Evolutionary conservation across 257 asterid species (phyloP).

Genomic region (Cruciata laevipes): DNA sequence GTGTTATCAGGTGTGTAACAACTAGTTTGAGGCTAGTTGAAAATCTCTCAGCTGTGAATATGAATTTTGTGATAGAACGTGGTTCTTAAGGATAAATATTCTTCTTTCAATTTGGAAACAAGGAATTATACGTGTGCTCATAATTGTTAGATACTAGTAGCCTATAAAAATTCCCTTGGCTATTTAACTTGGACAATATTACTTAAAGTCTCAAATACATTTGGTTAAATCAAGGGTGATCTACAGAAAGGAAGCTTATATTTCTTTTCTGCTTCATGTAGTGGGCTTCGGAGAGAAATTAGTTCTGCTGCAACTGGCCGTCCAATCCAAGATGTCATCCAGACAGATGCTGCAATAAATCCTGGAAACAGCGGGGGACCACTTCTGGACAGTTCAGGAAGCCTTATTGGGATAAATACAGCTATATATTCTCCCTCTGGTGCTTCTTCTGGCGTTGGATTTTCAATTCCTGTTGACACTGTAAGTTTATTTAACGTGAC

Average conservation of each 20-base stretch:
- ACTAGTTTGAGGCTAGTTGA: neutral
- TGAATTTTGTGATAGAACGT: neutral
- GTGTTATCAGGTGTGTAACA: constrained; percentile 79
- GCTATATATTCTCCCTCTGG: constrained; percentile 99
- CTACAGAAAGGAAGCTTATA: neutral
- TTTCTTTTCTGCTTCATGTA: constrained; percentile 15
- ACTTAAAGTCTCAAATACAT: neutral
- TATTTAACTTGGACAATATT: too few relatives aligned
- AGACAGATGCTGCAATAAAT: constrained; percentile 98
- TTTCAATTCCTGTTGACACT: constrained; percentile 98
- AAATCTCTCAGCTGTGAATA: neutral
- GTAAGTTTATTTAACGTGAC: constrained; percentile 39
- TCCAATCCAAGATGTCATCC: constrained; percentile 97
- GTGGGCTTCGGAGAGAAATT: constrained; percentile 96
- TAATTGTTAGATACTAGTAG: neutral
- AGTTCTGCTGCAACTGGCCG: constrained; percentile 99
- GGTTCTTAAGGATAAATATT: neutral
- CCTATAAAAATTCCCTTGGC: neutral
- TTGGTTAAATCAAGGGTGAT: neutral
- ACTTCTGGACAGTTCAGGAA: constrained; percentile 94
- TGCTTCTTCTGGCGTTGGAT: constrained; percentile 99
- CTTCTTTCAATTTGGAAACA: neutral
- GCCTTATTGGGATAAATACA: constrained; percentile 91
- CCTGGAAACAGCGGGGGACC: constrained; percentile 99
- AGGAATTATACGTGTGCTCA: neutral